Conservation (phyloP, 495 filamentous ascomycete genomes). For the Aspergillus bridgeri region DNA sequence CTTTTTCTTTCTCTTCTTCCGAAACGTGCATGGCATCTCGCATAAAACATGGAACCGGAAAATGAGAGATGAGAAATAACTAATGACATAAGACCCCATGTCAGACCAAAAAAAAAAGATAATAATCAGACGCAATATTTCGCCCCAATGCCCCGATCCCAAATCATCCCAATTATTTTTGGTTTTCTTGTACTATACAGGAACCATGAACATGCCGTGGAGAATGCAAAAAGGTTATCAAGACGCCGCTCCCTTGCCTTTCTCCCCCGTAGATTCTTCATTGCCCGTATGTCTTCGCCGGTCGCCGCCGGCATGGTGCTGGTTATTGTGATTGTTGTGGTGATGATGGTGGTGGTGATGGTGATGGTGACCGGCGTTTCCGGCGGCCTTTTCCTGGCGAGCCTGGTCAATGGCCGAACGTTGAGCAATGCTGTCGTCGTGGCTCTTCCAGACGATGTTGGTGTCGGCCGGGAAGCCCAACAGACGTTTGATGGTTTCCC, state of each 20-base stretch:
- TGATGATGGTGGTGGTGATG: constrained; percentile 31
- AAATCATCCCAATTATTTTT: constrained; percentile 46
- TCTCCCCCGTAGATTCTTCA: constrained; percentile 45
- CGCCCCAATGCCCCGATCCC: constrained; percentile 45
- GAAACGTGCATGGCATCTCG: constrained; percentile 9
- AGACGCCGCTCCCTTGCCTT: constrained; percentile 38
- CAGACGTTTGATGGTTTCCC: constrained; percentile 88
- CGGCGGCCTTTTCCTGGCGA: constrained; percentile 67
- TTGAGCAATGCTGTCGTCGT: constrained; percentile 78
- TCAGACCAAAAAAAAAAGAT: constrained; percentile 23
- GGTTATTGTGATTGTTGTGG: constrained; percentile 27
- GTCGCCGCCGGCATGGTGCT: constrained; percentile 36
- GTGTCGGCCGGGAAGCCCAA: constrained; percentile 83
- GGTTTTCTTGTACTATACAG: constrained; percentile 46
- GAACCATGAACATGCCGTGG: constrained; percentile 32
- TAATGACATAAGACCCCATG: constrained; percentile 15
- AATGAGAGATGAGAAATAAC: constrained; percentile 20
- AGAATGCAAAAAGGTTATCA: constrained; percentile 18
- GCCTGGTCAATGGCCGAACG: constrained; percentile 78
- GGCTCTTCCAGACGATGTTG: constrained; percentile 89
- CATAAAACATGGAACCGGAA: constrained; percentile 14
- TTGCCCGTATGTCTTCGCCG: constrained; percentile 45
- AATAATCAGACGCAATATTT: constrained; percentile 45
- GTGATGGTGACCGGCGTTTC: constrained; percentile 37
- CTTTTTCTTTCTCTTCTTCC: constrained; percentile 1